Base-by-base conservation (phyloP, 2,329 filamentous ascomycete genomes). In the Diplodia mutila region DNA sequence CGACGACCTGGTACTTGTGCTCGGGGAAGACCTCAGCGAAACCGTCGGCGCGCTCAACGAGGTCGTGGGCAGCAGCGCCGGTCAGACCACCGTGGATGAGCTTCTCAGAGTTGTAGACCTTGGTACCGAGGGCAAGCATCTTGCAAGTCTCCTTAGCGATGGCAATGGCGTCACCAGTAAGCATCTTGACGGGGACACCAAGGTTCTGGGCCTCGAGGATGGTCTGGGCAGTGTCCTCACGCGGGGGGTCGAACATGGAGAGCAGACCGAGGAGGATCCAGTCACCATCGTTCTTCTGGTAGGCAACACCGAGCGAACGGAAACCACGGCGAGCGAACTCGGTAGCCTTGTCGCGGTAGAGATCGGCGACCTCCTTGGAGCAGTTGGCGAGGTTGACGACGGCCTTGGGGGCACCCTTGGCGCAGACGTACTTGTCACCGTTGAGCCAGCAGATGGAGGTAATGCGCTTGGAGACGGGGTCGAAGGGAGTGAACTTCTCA, bases 121-220 rank as follows among this genome's bases (percentile, higher is more conserved):
- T 92, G 78, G 90, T 92, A 73, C 89, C 89, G 69, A 92, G 87
- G 72, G 90, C 89, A 78, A 92, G 85, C 88, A 92, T 92, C 84
- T 91, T 91, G 86, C 90, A 92, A 72, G 90, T 92, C 82, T 92
- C 90, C 84, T 92, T 92, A 69, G 90, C 90, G 72, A 92, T 92
- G 74, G 90, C 90, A 73, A 92, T 90, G 71, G 90, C 90, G 77
- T 92, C 90, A 86, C 90, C 90, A 82, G 90, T 92, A 80, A 92
- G 83, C 90, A 92, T 92, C 87, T 92, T 92, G 73, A 92, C 90
- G 71, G 87, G 88, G 39, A 92, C 89, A 84, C 90, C 90, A 68
- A 92, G 89, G 78, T 90, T 86, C 79, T 91, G 88, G 71, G 90
- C 90, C 82, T 92, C 90, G 75, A 90, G 83, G 75, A 92, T 92